Evolutionary conservation across 2,329 filamentous ascomycete genomes (phyloP).

Genomic region (Fusarium austroafricanum): DNA sequence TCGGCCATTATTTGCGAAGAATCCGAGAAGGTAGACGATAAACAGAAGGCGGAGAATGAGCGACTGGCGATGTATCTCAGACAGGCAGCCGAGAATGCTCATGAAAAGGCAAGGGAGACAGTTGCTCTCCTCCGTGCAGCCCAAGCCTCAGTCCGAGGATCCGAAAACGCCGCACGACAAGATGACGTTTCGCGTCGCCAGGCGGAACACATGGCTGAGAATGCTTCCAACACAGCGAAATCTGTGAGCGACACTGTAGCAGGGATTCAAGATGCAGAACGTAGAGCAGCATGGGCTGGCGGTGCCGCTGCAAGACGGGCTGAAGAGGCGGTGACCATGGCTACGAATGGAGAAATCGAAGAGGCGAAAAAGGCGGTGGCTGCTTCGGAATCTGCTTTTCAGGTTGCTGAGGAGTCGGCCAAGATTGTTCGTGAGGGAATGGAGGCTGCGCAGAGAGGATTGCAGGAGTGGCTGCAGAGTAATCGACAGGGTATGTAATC

Average conservation of each 20-base stretch:
- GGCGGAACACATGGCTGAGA: slow-evolving; percentile 17
- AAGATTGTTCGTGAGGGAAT: slow-evolving; percentile 25
- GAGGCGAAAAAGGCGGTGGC: slow-evolving; percentile 11
- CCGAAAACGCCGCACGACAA: slow-evolving; percentile 17
- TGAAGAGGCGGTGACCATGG: slow-evolving; percentile 23
- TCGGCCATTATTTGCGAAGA: slow-evolving; percentile 23
- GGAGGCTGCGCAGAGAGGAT: slow-evolving; percentile 18
- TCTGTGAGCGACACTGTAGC: background rate
- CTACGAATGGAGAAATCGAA: slow-evolving; percentile 21
- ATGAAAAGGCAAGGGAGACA: slow-evolving; percentile 24
- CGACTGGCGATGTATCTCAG: slow-evolving; percentile 14
- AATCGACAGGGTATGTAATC: slow-evolving; percentile 21
- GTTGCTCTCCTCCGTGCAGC: slow-evolving; percentile 20
- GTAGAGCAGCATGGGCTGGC: slow-evolving; percentile 10
- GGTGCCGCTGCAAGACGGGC: slow-evolving; percentile 17
- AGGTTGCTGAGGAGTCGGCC: slow-evolving; percentile 6
- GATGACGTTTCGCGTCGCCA: slow-evolving; percentile 8
- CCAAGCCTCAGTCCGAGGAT: slow-evolving; percentile 17
- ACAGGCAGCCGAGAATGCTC: slow-evolving; percentile 29
- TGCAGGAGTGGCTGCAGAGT: slow-evolving; percentile 34
- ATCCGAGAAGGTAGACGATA: slow-evolving; percentile 19
- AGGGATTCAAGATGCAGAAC: slow-evolving; percentile 19
- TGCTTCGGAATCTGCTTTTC: slow-evolving; percentile 18
- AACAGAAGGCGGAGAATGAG: slow-evolving; percentile 22
- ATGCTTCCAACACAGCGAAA: background rate